A percentile compares a stretch with the other conserved stretches of the same genome.
Evolutionary conservation across 768 basidiomycete genomes (phyloP).

Genomic region (Floccularia luteovirens): DNA sequence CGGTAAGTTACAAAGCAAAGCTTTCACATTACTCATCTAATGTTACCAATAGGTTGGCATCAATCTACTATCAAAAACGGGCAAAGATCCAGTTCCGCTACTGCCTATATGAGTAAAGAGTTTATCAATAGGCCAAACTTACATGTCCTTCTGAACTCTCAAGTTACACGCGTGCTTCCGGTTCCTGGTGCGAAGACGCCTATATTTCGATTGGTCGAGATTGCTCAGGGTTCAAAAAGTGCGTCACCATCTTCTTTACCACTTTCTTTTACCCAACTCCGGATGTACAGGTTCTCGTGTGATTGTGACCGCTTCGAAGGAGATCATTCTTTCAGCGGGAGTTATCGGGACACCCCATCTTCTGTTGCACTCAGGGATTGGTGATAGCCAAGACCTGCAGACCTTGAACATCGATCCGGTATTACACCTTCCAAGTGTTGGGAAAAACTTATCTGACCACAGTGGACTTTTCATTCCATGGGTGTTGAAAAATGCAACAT

Average conservation of each 20-base stretch:
- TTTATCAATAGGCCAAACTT: conserved; percentile 16
- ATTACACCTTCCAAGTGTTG: conserved; percentile 12
- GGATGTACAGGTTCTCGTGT: conserved; percentile 13
- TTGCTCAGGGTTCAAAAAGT: neutral
- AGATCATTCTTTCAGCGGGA: conserved; percentile 24
- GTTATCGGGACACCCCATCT: conserved; percentile 19
- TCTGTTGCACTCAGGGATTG: conserved; percentile 17
- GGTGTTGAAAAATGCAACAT: too few relatives aligned
- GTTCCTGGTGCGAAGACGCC: neutral
- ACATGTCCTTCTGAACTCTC: conserved; percentile 14
- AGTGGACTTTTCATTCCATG: too few relatives aligned
- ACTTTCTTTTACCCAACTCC: neutral
- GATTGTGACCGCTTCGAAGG: conserved; percentile 29
- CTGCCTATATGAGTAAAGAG: conserved; percentile 9
- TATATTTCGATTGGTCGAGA: conserved; percentile 4
- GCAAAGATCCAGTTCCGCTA: neutral
- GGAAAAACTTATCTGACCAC: conserved; percentile 15
- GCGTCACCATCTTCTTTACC: neutral
- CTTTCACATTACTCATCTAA: neutral
- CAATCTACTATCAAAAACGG: neutral
- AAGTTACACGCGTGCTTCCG: conserved; percentile 10
- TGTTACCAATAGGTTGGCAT: neutral
- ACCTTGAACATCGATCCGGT: conserved; percentile 8
- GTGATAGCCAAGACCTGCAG: conserved; percentile 9
- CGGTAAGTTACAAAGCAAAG: neutral